phyloP scores from a whole-genome alignment of 805 yeast species.

The Candida wancherniae region DNA sequence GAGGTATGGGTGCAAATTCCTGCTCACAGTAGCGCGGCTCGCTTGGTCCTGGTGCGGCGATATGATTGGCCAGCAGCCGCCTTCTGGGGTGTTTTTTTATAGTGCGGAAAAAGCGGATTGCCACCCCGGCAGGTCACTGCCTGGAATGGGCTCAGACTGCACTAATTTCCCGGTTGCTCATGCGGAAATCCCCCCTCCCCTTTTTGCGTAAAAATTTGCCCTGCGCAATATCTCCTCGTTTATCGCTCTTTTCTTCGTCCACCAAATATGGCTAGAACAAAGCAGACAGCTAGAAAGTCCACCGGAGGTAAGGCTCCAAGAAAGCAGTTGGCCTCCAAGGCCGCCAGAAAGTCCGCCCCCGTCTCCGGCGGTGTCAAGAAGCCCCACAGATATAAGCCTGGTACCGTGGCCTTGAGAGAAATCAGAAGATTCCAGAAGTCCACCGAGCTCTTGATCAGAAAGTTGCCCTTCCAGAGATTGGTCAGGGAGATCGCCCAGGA shows the following conservation, averaged over 20 bases:
- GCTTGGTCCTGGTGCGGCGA: too few species aligned
- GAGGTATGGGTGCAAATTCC: too few species aligned
- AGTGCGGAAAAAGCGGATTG: too few species aligned
- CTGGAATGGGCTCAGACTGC: too few species aligned
- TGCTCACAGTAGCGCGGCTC: too few species aligned
- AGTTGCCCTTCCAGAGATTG: constrained; percentile 45
- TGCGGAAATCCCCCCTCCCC: constrained; percentile 2
- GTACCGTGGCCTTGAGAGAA: constrained; percentile 47
- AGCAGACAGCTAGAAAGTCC: constrained; percentile 45
- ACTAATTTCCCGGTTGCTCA: too few species aligned
- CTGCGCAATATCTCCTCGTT: too few species aligned
- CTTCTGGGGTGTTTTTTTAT: too few species aligned
- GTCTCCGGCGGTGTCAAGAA: constrained; percentile 44
- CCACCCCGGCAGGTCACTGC: too few species aligned
- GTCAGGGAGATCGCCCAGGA: constrained; percentile 46
- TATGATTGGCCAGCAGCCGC: too few species aligned
- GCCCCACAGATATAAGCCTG: constrained; percentile 48
- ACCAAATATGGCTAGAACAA: constrained; percentile 39
- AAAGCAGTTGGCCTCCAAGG: constrained; percentile 45
- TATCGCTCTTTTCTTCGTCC: constrained; percentile 1
- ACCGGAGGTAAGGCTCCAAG: constrained; percentile 48
- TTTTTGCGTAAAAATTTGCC: background rate
- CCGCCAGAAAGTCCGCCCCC: constrained; percentile 46
- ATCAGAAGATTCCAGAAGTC: constrained; percentile 45
- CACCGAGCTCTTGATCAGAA: constrained; percentile 43